Base-by-base conservation (phyloP, 2,329 filamentous ascomycete species). In the Dissoconium aciculare region DNA sequence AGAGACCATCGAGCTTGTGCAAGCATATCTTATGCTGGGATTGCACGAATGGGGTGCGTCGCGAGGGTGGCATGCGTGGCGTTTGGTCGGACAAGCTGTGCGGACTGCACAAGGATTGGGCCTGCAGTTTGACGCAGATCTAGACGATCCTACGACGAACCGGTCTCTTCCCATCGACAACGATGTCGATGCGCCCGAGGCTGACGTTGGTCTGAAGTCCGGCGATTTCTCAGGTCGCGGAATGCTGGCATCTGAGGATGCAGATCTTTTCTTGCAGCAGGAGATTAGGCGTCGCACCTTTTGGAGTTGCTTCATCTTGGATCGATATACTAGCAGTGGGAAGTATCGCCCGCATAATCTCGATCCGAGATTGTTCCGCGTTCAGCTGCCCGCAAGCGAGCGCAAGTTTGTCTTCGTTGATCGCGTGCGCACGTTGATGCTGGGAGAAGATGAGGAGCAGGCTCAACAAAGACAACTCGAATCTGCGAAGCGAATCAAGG, bases 261-360 rank as follows among this genome's bases (percentile, higher is more conserved):
- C 48, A 9, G 53, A 64, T 33, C 52, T 58, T 11, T 64, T 69
- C 27, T 67, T 76, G 13, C 58, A 67, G 19, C 70, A 69, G 34
- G 78, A 83, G 50, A 66, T 75, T 9, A 62, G 66, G 36, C 63
- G 78, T 15, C 67, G 78, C 5, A 80, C 77, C 1, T 78, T 81
- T 59, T 82, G 77, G 59, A 79, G 76, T 42, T 80, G 76, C 45
- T 73, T 78, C 35, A 72, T 81, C 30, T 60, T 83, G 42, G 78
- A 83, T 48, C 68, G 75, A 3, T 69, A 80, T 51, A 56, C 81
- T 14, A 69, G 73, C 19, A 74, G 69, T 42, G 75, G 75, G 12
- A 69, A 69, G 38, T 65, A 71, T 31, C 62, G 74, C 13, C 63
- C 69, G 2, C 63, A 67, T 10, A 72, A 70, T 45, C 63, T 81